Conservation (phyloP, 257 asterid genomes). For the Solanum virginianum region DNA sequence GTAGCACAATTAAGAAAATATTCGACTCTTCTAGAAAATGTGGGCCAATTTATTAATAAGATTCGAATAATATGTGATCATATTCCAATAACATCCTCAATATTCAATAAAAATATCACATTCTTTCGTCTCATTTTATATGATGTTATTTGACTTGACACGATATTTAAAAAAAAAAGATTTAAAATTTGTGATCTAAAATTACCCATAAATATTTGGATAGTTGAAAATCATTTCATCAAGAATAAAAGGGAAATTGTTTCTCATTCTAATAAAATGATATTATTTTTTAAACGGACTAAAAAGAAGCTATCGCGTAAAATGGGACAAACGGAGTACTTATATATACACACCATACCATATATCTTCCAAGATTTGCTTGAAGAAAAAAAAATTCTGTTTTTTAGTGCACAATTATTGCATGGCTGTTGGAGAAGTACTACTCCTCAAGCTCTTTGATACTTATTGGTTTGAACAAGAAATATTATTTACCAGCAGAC, state of each 20-base stretch:
- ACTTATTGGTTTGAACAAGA: conserved; percentile 39
- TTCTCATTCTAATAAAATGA: too few species aligned
- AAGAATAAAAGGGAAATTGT: too few species aligned
- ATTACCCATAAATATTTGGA: too few species aligned
- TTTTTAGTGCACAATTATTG: neutral
- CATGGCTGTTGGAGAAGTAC: conserved; percentile 48
- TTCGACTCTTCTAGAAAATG: neutral
- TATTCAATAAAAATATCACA: neutral
- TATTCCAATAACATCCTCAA: neutral
- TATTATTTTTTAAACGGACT: fast-evolving
- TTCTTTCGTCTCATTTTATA: too few species aligned
- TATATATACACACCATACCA: neutral
- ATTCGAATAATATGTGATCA: neutral
- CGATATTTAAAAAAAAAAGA: too few species aligned
- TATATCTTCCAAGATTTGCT: neutral
- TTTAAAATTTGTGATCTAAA: too few species aligned
- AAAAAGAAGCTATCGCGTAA: too few species aligned
- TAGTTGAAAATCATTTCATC: too few species aligned
- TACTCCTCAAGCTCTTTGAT: conserved; percentile 45
- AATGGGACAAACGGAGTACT: too few species aligned
- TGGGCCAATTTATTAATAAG: neutral
- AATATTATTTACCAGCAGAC: conserved; percentile 3
- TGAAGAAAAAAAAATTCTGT: neutral
- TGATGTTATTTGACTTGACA: too few species aligned
- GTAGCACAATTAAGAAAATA: neutral